Base-by-base conservation (phyloP, 2,329 filamentous ascomycete species). In the Aspergillus sp. region DNA sequence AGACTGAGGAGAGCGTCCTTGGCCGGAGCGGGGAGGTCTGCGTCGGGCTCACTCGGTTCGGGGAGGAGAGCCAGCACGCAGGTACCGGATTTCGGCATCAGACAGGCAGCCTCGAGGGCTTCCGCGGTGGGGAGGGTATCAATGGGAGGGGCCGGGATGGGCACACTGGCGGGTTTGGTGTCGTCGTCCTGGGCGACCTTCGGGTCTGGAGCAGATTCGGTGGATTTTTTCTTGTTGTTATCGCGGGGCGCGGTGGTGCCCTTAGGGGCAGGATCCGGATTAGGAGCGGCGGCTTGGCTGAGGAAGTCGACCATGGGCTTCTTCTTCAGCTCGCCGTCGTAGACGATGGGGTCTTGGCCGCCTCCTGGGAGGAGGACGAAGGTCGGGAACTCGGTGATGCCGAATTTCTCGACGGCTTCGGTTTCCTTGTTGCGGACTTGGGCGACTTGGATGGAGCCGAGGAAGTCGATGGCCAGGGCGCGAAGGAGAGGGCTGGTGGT, bases 401-500 rank as follows among this genome's bases (percentile, higher is more conserved):
- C 89, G 71, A 94, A 98, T 59, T 86, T 85, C 61, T 90, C 84
- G 3, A 91, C 86, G 0, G 88, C 84, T 42, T 83, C 84, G 56
- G 83, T 83, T 76, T 97, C 91, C 77, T 93, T 96, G 79, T 89
- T 84, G 59, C 92, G 87, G 58, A 96, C 84, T 77, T 98, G 94
- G 8, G 87, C 94, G 38, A 99, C 82, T 3, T 85, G 83, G 64
- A 98, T 86, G 58, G 86, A 86, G 38, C 88, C 92, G 25, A 95
- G 83, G 76, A 94, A 99, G 73, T 98, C 95, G 69, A 97, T 92
- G 6, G 95, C 93, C 57, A 98, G 77, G 62, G 92, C 88, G 75
- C 90, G 90, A 65, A 97, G 79, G 23, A 96, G 82, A 10, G 92
- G 86, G 73, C 91, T 94, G 0, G 91, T 94, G 5, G 90, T 89